Percentiles rank a stretch among this genome's conserved stretches.
These are phyloP conservation scores for Rugonectria rugulosa DNA, from an alignment of 2,329 filamentous ascomycete genomes.

Conservation along the genomic window DNA sequence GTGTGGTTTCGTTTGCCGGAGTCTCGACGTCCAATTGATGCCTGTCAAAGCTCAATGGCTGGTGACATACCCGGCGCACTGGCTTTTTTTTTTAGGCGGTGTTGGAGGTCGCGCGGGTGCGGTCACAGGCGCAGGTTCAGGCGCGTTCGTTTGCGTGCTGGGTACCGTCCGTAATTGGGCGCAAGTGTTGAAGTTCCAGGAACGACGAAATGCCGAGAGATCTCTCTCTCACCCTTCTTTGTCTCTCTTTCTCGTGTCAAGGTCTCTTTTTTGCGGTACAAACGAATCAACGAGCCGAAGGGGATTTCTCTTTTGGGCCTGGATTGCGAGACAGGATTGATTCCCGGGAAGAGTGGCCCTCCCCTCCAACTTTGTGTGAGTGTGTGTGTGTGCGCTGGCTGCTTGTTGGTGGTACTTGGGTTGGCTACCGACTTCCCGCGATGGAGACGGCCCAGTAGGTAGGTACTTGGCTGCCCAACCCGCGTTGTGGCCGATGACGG, in stretches of 20 bases:
- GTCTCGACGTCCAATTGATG: constrained; percentile 4
- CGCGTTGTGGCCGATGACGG: constrained; percentile 8
- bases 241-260: too few relatives aligned
- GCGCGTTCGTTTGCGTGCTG: not conserved
- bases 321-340: not conserved
- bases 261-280: too few relatives aligned
- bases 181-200: not conserved
- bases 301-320: not conserved
- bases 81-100: not conserved
- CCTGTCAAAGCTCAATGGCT: constrained; percentile 7
- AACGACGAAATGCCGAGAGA: not conserved
- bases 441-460: too few relatives aligned
- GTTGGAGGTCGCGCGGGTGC: not conserved
- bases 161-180: too few relatives aligned
- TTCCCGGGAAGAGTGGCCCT: not conserved
- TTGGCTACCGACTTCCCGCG: constrained; percentile 2
- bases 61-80: not conserved
- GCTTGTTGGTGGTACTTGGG: not conserved
- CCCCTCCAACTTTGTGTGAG: not conserved
- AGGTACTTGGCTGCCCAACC: constrained; percentile 19
- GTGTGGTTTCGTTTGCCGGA: not conserved
- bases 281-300: not conserved
- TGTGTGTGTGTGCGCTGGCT: too few relatives aligned
- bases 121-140: not conserved
- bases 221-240: not conserved